Percentiles rank a stretch among this genome's conserved stretches.
Evolutionary conservation across 2,329 filamentous ascomycete species (phyloP).

Genomic region (Diaporthe ilicicola): DNA sequence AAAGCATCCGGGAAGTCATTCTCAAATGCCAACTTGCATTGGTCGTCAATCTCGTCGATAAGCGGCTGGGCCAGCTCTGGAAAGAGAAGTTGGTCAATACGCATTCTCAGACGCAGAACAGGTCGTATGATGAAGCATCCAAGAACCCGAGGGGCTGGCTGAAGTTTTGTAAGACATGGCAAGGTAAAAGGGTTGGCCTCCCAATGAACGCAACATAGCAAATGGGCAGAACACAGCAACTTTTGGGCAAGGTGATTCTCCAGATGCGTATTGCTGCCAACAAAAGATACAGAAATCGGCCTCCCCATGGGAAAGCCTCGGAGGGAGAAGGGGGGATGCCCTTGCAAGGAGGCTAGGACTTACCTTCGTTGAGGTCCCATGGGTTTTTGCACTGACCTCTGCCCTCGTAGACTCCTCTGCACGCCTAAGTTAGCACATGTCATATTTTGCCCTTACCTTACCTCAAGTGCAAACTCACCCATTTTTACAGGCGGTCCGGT

Average conservation of each 20-base stretch:
- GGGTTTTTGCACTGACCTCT: not conserved
- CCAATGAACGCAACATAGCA: no score
- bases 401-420: not conserved
- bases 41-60: not conserved
- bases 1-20: not conserved
- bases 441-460: not conserved
- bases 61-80: not conserved
- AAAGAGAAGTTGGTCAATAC: not conserved
- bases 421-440: not conserved
- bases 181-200: no score
- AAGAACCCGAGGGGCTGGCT: no score
- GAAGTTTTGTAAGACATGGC: no score
- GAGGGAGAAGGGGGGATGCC: not conserved
- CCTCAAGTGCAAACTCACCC: not conserved
- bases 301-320: not conserved
- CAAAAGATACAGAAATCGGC: no score
- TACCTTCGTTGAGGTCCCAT: conserved; percentile 6
- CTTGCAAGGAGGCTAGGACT: not conserved
- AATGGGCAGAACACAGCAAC: no score
- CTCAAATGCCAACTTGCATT: not conserved
- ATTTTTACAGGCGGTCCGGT: not conserved
- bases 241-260: no score
- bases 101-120: not conserved
- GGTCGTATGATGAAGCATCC: no score
- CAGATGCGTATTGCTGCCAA: no score